phyloP scores from a whole-genome alignment of 805 yeast genomes.

The Yamadazyma sp. region DNA sequence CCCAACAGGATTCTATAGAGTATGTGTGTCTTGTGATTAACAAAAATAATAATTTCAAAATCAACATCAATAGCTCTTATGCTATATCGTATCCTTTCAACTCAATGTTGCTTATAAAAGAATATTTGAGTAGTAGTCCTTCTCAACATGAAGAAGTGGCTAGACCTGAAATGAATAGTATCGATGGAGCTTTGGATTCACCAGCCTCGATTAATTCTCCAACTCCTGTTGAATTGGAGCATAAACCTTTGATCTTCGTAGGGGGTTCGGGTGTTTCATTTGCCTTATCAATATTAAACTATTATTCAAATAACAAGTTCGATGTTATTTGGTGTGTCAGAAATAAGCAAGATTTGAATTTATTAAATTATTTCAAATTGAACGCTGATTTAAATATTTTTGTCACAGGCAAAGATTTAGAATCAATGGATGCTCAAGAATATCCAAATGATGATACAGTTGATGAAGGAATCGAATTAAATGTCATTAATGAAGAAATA shows the following conservation, averaged over 20 bases:
- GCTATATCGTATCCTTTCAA: conserved; percentile 11
- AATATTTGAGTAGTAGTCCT: no score
- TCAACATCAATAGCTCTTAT: conserved; percentile 5
- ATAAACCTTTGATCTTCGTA: conserved; percentile 4
- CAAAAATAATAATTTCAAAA: conserved; percentile 5
- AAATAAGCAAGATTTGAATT: conserved; percentile 5
- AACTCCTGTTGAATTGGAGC: no score
- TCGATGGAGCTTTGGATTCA: neutral
- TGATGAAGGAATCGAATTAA: conserved; percentile 1
- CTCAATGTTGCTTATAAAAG: conserved; percentile 1
- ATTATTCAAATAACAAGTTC: conserved; percentile 7
- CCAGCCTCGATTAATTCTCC: no score
- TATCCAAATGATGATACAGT: neutral
- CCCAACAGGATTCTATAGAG: conserved; percentile 1
- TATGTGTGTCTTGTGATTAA: conserved; percentile 8
- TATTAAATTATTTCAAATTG: conserved; percentile 7
- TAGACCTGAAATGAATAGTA: no score
- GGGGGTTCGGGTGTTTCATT: conserved; percentile 15
- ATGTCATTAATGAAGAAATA: no score
- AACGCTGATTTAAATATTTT: conserved; percentile 2
- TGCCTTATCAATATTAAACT: conserved; percentile 10
- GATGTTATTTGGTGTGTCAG: conserved; percentile 11
- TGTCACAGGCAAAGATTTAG: conserved; percentile 7
- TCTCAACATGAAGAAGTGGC: no score
- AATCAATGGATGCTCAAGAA: no score